Evolutionary conservation across 1,284 basidiomycete genomes (phyloP).

Genomic region (Calocybe gambosa): DNA sequence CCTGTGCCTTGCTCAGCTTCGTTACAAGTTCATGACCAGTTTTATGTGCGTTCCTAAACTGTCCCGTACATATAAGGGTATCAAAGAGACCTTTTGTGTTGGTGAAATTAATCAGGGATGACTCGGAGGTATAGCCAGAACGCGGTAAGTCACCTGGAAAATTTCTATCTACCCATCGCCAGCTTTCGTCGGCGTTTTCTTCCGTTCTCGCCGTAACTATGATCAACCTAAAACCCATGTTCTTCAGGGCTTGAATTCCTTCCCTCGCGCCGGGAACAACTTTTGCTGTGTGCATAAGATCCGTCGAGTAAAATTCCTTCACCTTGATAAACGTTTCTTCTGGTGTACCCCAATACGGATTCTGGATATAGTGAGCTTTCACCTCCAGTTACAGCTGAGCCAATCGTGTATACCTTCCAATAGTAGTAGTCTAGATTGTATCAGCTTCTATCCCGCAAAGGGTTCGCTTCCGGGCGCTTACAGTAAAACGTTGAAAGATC

Average conservation of each 20-base stretch:
- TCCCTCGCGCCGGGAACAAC: slow-evolving; percentile 66
- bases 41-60: slow-evolving; percentile 54
- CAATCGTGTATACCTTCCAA: slow-evolving; percentile 45
- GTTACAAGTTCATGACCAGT: slow-evolving; percentile 44
- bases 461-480: slow-evolving; percentile 26
- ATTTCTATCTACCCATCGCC: slow-evolving; percentile 61
- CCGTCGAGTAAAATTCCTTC: slow-evolving; percentile 50
- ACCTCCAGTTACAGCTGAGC: neutral
- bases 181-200: slow-evolving; percentile 52
- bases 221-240: slow-evolving; percentile 61
- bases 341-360: slow-evolving; percentile 67
- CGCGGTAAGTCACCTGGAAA: slow-evolving; percentile 52
- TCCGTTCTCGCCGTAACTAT: slow-evolving; percentile 71
- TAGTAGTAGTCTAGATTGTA: slow-evolving; percentile 48
- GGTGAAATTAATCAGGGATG: neutral
- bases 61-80: slow-evolving; percentile 69
- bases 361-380: slow-evolving; percentile 29
- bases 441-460: neutral
- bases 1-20: slow-evolving; percentile 66
- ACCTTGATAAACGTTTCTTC: slow-evolving; percentile 57
- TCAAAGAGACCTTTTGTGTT: slow-evolving; percentile 48
- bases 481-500: slow-evolving; percentile 55
- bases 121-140: neutral
- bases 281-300: slow-evolving; percentile 43
- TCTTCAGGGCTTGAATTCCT: slow-evolving; percentile 47